Evolutionary conservation across 139 green algal species (phyloP).

Genomic region (Chlorella vulgaris): DNA sequence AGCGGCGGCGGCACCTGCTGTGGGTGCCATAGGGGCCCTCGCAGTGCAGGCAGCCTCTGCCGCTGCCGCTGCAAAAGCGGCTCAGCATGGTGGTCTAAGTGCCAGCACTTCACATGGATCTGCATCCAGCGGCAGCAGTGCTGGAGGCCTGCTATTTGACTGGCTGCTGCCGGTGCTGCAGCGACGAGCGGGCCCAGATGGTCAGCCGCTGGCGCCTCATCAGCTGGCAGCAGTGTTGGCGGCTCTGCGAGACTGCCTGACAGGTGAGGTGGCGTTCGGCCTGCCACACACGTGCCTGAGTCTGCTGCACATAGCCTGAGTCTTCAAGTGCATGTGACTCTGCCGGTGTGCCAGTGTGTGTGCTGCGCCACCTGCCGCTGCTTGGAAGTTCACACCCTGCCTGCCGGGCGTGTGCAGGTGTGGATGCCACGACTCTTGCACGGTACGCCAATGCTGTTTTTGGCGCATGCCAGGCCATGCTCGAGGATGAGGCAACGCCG

Average conservation of each 20-base stretch:
- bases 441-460: constrained; percentile 43
- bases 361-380: neutral
- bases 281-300: too few relatives aligned
- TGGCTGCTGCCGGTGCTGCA: constrained; percentile 49
- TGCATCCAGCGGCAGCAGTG: neutral
- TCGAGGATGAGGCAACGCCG: constrained; percentile 42
- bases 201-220: neutral
- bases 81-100: neutral
- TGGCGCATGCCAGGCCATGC: constrained; percentile 32
- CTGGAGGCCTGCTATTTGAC: constrained; percentile 47
- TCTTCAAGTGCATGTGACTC: too few relatives aligned
- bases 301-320: too few relatives aligned
- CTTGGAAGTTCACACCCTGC: neutral
- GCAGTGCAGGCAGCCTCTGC: constrained; percentile 26
- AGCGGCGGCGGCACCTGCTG: constrained; percentile 29
- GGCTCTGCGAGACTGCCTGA: constrained; percentile 44
- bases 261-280: neutral
- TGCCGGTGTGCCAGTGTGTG: too few relatives aligned
- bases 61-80: neutral
- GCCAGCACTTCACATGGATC: neutral
- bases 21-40: constrained; percentile 49
- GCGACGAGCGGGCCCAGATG: neutral
- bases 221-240: constrained; percentile 22
- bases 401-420: neutral
- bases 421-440: constrained; percentile 35